A percentile compares a stretch with the other conserved stretches of the same genome.
phyloP scores from a whole-genome alignment of 352 stramenopile genomes.

The Globisporangium radiosum region DNA sequence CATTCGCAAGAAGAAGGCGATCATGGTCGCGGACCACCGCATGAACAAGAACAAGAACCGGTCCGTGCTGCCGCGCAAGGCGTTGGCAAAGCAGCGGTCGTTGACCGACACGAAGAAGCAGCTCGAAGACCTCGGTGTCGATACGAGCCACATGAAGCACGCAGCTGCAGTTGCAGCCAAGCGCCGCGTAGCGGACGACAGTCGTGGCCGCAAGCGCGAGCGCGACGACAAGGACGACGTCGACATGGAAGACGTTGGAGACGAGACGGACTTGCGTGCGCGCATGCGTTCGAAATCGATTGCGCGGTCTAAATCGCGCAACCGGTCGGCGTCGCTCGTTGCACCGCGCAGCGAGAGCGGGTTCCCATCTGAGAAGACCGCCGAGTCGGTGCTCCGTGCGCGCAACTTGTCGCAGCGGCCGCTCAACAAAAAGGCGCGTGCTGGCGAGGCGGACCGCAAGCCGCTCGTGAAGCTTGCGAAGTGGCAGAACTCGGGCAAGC shows the following conservation, averaged over 20 bases:
- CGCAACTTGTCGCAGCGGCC: slow-evolving; percentile 59
- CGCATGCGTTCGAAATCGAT: slow-evolving; percentile 68
- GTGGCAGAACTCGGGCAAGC: slow-evolving; percentile 88
- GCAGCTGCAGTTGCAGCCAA: slow-evolving; percentile 67
- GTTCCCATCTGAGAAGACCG: slow-evolving; percentile 47
- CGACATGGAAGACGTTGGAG: slow-evolving; percentile 79
- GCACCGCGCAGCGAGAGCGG: slow-evolving; percentile 64
- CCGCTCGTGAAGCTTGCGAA: slow-evolving; percentile 80
- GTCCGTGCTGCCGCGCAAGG: slow-evolving; percentile 83
- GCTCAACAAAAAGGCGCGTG: slow-evolving; percentile 74
- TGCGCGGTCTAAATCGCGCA: slow-evolving; percentile 73
- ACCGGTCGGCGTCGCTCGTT: slow-evolving; percentile 75
- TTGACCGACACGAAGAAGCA: slow-evolving; percentile 87
- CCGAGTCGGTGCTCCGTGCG: slow-evolving; percentile 38
- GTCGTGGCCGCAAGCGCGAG: slow-evolving; percentile 79
- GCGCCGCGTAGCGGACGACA: slow-evolving; percentile 55
- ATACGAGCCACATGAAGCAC: slow-evolving; percentile 90
- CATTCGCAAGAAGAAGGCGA: slow-evolving; percentile 82
- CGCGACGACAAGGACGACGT: slow-evolving; percentile 79
- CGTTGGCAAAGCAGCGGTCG: slow-evolving; percentile 68
- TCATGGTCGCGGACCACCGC: slow-evolving; percentile 79
- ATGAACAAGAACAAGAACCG: slow-evolving; percentile 96
- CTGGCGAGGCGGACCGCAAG: slow-evolving; percentile 78
- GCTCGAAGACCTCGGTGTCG: slow-evolving; percentile 87
- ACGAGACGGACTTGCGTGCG: slow-evolving; percentile 61